These are phyloP conservation scores for Apiospora saccharicola DNA, from an alignment of 2,329 filamentous ascomycete genomes.

Conservation along the genomic window DNA sequence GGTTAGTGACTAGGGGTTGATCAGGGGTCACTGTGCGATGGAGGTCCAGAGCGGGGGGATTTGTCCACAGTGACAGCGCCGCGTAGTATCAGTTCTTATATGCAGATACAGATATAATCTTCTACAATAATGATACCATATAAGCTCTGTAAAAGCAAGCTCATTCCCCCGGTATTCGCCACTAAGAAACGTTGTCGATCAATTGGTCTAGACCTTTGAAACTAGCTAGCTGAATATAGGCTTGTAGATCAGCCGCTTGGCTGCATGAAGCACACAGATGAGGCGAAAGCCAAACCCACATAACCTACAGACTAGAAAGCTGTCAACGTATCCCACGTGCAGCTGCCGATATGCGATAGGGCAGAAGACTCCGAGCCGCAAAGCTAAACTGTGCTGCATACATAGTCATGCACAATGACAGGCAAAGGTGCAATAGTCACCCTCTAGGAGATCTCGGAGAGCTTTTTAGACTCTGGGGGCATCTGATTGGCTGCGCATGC, in stretches of 20 bases:
- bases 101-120: neutral
- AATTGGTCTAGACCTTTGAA: neutral
- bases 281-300: neutral
- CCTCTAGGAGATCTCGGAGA: neutral
- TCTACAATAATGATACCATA: neutral
- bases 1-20: too few relatives aligned
- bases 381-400: neutral
- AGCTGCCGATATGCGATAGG: neutral
- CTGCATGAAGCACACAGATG: neutral
- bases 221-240: neutral
- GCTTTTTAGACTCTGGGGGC: neutral
- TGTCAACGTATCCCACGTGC: neutral
- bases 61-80: neutral
- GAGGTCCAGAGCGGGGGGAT: too few relatives aligned
- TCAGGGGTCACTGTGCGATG: too few relatives aligned
- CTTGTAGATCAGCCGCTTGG: neutral
- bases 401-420: constrained; percentile 1
- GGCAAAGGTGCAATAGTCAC: neutral
- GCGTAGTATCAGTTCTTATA: neutral
- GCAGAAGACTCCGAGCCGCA: constrained; percentile 11
- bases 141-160: neutral
- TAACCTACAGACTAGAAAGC: neutral
- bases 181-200: neutral
- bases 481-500: neutral
- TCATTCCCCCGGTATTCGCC: too few relatives aligned